These are phyloP conservation scores for Ascochyta pisi DNA, from an alignment of 2,329 filamentous ascomycete genomes.

Conservation along the genomic window DNA sequence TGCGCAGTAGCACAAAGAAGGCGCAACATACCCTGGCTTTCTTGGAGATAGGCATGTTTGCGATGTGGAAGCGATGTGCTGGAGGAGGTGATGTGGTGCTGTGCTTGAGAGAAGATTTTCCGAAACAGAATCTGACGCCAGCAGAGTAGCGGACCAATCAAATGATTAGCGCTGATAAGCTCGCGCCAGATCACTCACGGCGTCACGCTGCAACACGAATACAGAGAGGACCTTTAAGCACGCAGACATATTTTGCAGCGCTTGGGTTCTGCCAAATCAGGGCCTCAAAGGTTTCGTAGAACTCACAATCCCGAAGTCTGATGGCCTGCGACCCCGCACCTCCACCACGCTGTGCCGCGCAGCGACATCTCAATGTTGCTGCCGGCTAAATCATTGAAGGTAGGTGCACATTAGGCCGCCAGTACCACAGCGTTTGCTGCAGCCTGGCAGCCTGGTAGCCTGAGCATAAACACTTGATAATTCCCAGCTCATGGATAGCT, in stretches of 20 bases:
- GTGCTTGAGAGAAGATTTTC: not conserved
- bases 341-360: not conserved
- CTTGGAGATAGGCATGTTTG: conserved; percentile 58
- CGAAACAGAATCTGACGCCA: not conserved
- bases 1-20: not conserved
- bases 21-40: conserved; percentile 51
- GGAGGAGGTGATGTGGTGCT: not conserved
- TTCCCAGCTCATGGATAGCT: too few species aligned
- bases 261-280: too few species aligned
- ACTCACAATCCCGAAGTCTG: too few species aligned
- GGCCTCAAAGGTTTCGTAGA: too few species aligned
- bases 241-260: too few species aligned
- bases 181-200: too few species aligned
- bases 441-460: not conserved
- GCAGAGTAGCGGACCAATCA: not conserved
- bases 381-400: not conserved
- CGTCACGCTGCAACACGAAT: too few species aligned
- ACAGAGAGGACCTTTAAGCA: too few species aligned
- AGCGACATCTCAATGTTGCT: not conserved
- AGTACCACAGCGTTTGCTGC: too few species aligned
- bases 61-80: not conserved
- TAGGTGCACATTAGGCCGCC: not conserved
- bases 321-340: too few species aligned
- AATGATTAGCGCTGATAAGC: not conserved
- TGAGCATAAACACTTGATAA: not conserved